Conservation (phyloP, 208 protist genomes). For the Crithidia mellificae region DNA sequence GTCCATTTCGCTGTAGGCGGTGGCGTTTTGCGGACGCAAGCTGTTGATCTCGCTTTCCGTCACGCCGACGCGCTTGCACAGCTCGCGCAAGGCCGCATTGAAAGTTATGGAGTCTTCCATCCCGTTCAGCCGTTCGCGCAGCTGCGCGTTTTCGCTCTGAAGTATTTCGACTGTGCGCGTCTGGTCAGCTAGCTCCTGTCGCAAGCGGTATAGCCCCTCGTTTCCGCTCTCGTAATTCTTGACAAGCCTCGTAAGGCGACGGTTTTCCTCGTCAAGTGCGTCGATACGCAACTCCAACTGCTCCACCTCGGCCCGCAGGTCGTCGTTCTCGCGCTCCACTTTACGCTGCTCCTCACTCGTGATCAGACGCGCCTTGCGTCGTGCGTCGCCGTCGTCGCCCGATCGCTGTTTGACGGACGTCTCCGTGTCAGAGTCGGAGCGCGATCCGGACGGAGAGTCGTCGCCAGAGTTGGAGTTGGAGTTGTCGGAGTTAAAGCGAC, state of each 20-base stretch:
- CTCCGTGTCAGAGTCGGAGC: neutral
- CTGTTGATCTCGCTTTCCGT: constrained; percentile 88
- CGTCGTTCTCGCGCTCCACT: constrained; percentile 78
- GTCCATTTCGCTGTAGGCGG: constrained; percentile 78
- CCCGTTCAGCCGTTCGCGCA: constrained; percentile 74
- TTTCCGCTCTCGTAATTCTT: constrained; percentile 79
- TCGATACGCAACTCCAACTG: constrained; percentile 71
- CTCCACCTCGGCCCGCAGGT: constrained; percentile 63
- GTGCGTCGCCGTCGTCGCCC: neutral
- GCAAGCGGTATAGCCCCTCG: constrained; percentile 69
- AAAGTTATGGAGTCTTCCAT: constrained; percentile 88
- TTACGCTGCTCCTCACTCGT: constrained; percentile 28
- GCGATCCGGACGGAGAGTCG: constrained; percentile 12
- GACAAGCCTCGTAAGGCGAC: constrained; percentile 50
- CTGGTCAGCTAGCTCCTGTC: constrained; percentile 58
- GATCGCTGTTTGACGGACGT: neutral
- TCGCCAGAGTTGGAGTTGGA: constrained; percentile 21
- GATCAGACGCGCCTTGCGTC: constrained; percentile 5
- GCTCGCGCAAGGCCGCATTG: constrained; percentile 77
- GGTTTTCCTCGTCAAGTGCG: constrained; percentile 69
- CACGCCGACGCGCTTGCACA: constrained; percentile 78
- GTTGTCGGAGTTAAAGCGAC: constrained; percentile 31
- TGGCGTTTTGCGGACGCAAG: constrained; percentile 58
- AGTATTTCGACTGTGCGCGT: constrained; percentile 66
- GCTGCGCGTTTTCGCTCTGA: constrained; percentile 78